Percentiles rank a stretch among this genome's conserved stretches.
phyloP scores from a whole-genome alignment of 192 early-diverging fungal species.

The Coemansia sp. region DNA sequence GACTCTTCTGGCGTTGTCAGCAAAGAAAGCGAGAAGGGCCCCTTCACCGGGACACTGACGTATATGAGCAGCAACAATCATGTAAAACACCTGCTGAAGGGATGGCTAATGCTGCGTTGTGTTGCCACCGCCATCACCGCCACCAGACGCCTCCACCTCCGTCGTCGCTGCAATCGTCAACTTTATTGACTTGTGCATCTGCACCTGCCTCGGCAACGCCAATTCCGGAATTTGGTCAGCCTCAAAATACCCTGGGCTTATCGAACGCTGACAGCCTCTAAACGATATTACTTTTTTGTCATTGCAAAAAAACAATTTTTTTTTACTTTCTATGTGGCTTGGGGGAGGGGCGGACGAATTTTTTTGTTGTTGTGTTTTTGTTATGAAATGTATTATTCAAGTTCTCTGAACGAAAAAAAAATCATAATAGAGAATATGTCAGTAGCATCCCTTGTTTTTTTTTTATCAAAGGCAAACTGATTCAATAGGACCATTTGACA shows the following conservation, averaged over 20 bases:
- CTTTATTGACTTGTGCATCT: background rate
- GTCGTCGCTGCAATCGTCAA: background rate
- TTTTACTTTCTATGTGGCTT: constrained; percentile 4
- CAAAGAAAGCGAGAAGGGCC: too few species aligned
- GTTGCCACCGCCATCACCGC: background rate
- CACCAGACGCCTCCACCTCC: constrained; percentile 2
- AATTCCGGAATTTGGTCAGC: constrained; percentile 1
- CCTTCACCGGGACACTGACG: too few species aligned
- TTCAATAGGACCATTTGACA: constrained; percentile 1
- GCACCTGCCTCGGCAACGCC: background rate
- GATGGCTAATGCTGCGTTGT: background rate
- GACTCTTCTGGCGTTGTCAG: too few species aligned
- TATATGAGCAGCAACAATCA: background rate
- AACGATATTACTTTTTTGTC: background rate
- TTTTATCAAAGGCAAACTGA: background rate
- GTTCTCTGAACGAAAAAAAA: background rate
- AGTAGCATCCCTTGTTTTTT: background rate
- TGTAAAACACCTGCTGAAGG: background rate
- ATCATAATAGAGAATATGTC: background rate
- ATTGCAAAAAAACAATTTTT: background rate
- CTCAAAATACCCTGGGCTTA: constrained; percentile 7
- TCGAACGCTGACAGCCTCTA: background rate
- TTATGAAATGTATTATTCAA: constrained; percentile 8
- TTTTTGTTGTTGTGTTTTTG: constrained; percentile 11
- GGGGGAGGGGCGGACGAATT: background rate